Percentiles rank a stretch among this genome's conserved stretches.
Evolutionary conservation across 2,329 filamentous ascomycete genomes (phyloP).

Genomic region (Neopestalotiopsis rosae): DNA sequence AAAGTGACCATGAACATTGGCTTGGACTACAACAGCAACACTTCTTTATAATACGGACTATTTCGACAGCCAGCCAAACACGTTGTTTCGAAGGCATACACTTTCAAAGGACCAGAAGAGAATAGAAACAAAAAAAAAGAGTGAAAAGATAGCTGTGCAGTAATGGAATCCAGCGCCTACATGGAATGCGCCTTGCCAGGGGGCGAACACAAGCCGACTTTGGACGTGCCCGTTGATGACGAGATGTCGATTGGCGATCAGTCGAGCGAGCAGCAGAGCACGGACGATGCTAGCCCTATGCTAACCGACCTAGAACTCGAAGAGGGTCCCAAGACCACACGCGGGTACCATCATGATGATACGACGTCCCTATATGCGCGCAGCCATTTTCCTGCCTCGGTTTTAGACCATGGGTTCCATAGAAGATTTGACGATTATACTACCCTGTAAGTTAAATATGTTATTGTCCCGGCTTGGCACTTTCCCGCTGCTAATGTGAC

Average conservation of each 20-base stretch:
- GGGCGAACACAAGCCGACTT: neutral
- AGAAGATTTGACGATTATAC: constrained; percentile 40
- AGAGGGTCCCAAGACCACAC: constrained; percentile 25
- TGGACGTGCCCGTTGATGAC: constrained; percentile 32
- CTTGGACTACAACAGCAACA: neutral
- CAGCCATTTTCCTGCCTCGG: constrained; percentile 44
- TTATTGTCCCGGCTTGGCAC: neutral
- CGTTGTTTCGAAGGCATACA: neutral
- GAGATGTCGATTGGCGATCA: constrained; percentile 35
- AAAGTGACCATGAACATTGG: neutral
- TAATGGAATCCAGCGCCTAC: neutral
- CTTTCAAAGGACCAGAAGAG: neutral
- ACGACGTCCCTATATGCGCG: constrained; percentile 49
- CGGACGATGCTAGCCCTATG: constrained; percentile 29
- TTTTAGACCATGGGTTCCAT: constrained; percentile 41
- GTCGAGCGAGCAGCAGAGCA: constrained; percentile 24
- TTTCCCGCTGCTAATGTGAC: neutral
- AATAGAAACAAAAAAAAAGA: neutral
- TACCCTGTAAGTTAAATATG: constrained; percentile 43
- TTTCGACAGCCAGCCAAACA: neutral
- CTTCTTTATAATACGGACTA: neutral
- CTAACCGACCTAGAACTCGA: constrained; percentile 22
- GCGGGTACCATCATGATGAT: constrained; percentile 32
- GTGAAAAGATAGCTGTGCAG: neutral
- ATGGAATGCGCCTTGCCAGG: neutral